Evolutionary conservation across 1,284 basidiomycete species (phyloP).

Genomic region (Rhodotorula mucilaginosa): DNA sequence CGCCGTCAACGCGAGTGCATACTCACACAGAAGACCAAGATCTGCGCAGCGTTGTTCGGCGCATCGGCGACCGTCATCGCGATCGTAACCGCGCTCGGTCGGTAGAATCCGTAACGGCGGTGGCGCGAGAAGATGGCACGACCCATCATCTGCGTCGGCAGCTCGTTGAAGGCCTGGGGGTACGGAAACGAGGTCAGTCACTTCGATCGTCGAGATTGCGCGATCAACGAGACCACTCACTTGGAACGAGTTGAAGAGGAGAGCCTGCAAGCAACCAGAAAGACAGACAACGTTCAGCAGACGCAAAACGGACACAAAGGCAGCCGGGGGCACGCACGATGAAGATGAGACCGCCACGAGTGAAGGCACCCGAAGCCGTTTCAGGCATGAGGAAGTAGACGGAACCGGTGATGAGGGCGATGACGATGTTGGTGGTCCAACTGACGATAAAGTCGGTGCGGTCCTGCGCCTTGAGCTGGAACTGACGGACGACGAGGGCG

Average conservation of each 20-base stretch:
- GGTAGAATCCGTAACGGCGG: constrained; percentile 75
- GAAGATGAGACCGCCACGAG: constrained; percentile 73
- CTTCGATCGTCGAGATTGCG: constrained; percentile 46
- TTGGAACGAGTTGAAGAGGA: constrained; percentile 66
- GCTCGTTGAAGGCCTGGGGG: constrained; percentile 62
- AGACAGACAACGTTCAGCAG: too few species aligned
- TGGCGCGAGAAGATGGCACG: constrained; percentile 60
- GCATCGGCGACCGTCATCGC: constrained; percentile 57
- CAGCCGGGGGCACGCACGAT: constrained; percentile 49
- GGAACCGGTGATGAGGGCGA: constrained; percentile 70
- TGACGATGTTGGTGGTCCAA: constrained; percentile 50
- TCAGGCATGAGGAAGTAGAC: constrained; percentile 59
- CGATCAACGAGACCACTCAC: not conserved
- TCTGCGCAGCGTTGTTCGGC: constrained; percentile 54
- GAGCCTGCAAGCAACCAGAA: constrained; percentile 39
- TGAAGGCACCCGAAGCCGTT: constrained; percentile 77
- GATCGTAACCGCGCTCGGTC: constrained; percentile 68
- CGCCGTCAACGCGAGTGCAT: too few species aligned
- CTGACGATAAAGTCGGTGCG: constrained; percentile 66
- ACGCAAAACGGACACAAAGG: too few species aligned
- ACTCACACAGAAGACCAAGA: constrained; percentile 51
- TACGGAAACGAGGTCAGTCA: constrained; percentile 54
- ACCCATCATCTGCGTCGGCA: constrained; percentile 60
- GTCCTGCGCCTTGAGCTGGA: constrained; percentile 76
- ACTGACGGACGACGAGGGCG: constrained; percentile 68